phyloP scores from a whole-genome alignment of 352 stramenopile genomes.

The Globisporangium radiosum region DNA sequence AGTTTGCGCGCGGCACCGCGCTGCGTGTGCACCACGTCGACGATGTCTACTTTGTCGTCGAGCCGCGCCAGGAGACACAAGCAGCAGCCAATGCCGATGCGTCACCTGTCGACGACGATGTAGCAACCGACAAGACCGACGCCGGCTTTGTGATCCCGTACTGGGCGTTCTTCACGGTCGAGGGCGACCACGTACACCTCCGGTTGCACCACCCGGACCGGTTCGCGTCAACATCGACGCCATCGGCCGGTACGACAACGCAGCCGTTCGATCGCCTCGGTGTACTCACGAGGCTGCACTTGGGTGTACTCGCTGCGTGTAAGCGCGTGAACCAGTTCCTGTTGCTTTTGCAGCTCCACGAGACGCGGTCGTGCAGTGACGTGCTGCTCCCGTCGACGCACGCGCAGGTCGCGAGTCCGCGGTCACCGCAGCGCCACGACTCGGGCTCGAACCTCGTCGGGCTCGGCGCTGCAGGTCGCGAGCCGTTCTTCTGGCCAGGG shows the following conservation, averaged over 20 bases:
- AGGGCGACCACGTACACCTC: conserved; percentile 39
- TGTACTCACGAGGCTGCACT: conserved; percentile 66
- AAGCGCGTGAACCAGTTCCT: conserved; percentile 84
- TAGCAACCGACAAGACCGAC: neutral
- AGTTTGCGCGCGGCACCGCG: conserved; percentile 36
- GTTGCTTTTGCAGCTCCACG: conserved; percentile 77
- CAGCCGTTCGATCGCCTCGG: conserved; percentile 41
- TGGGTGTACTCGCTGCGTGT: conserved; percentile 58
- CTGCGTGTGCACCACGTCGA: conserved; percentile 51
- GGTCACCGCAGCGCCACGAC: conserved; percentile 30
- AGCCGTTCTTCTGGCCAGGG: conserved; percentile 79
- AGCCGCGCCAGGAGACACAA: conserved; percentile 6
- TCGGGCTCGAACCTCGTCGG: conserved; percentile 21
- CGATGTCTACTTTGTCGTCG: conserved; percentile 66
- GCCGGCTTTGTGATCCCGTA: conserved; percentile 35
- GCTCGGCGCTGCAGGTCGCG: conserved; percentile 7
- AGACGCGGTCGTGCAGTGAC: conserved; percentile 71
- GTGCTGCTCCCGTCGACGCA: conserved; percentile 48
- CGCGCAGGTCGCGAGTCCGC: conserved; percentile 28
- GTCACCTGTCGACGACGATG: neutral
- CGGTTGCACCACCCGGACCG: conserved; percentile 54
- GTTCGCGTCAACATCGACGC: conserved; percentile 5
- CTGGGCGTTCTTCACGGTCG: conserved; percentile 75
- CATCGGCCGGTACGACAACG: neutral
- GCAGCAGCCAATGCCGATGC: neutral